Conservation (phyloP, 2,329 filamentous ascomycete genomes). For the Venturia asperata region DNA sequence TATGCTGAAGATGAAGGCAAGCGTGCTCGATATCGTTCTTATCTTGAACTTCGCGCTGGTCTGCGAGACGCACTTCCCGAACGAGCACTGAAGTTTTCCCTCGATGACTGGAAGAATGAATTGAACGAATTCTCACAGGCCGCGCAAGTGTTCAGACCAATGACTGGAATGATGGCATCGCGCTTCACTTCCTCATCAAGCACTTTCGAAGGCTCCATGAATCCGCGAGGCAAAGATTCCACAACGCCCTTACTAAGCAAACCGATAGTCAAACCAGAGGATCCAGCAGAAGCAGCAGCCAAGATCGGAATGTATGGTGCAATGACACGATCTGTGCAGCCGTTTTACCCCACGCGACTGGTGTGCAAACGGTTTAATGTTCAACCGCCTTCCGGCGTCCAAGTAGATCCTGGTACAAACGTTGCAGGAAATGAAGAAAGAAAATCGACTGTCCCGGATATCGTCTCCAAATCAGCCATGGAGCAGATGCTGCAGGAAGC, state of each 20-base stretch:
- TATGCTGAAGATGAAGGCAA: slow-evolving; percentile 80
- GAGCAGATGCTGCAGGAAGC: slow-evolving; percentile 47
- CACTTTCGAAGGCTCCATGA: slow-evolving; percentile 28
- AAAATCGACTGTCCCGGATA: slow-evolving; percentile 28
- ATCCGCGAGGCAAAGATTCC: slow-evolving; percentile 24
- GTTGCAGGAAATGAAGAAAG: slow-evolving; percentile 18
- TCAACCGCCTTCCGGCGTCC: slow-evolving; percentile 50
- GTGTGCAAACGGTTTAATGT: slow-evolving; percentile 95
- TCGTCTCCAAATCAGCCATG: slow-evolving; percentile 50
- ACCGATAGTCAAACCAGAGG: slow-evolving; percentile 28
- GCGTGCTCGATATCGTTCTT: slow-evolving; percentile 69
- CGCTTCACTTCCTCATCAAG: slow-evolving; percentile 71
- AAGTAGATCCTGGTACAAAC: slow-evolving; percentile 43
- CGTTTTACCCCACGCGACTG: slow-evolving; percentile 74
- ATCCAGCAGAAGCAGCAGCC: slow-evolving; percentile 80
- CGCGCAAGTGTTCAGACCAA: slow-evolving; percentile 79
- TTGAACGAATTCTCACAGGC: slow-evolving; percentile 69
- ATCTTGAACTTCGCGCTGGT: slow-evolving; percentile 70
- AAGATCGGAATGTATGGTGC: slow-evolving; percentile 87
- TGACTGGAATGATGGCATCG: slow-evolving; percentile 86
- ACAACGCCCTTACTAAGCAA: slow-evolving; percentile 21
- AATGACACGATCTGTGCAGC: slow-evolving; percentile 65
- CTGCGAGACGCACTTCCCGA: slow-evolving; percentile 51
- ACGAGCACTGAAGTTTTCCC: slow-evolving; percentile 43
- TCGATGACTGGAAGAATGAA: slow-evolving; percentile 74